A percentile compares a stretch with the other conserved stretches of the same genome.
These are phyloP conservation scores for Neurospora cerealis DNA, from an alignment of 495 filamentous ascomycete species.

Conservation along the genomic window DNA sequence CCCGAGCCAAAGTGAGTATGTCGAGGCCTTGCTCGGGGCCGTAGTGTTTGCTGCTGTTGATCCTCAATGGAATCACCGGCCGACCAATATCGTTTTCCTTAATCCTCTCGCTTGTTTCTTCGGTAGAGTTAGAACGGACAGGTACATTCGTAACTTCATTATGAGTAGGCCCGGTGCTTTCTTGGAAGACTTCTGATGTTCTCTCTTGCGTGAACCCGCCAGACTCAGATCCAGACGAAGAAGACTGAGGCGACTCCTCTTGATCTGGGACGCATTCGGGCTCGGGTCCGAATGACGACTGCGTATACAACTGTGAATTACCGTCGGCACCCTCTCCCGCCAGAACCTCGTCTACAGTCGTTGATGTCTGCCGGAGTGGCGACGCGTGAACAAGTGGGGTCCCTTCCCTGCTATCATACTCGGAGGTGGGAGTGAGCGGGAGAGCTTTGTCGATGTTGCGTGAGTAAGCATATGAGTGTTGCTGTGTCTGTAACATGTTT, in stretches of 20 bases:
- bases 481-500: neutral
- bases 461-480: neutral
- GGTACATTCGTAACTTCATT: neutral
- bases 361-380: neutral
- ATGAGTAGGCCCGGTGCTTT: neutral
- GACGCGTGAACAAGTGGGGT: slow-evolving; percentile 3
- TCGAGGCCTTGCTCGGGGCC: neutral
- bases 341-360: neutral
- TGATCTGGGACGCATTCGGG: neutral
- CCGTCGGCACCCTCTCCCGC: neutral
- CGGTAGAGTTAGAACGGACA: neutral
- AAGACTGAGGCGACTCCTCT: neutral
- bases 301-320: neutral
- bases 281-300: neutral
- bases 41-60: neutral
- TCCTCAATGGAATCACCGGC: neutral
- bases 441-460: slow-evolving; percentile 16
- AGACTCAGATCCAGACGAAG: neutral
- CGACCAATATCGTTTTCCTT: neutral
- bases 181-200: neutral
- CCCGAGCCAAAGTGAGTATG: slow-evolving; percentile 11
- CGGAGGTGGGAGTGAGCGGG: slow-evolving; percentile 30
- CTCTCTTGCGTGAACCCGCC: neutral
- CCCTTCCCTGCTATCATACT: slow-evolving; percentile 17
- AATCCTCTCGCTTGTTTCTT: neutral